Percentiles rank a stretch among this genome's conserved stretches.
Evolutionary conservation across 768 basidiomycete genomes (phyloP).

Genomic region (Suillus paluster): DNA sequence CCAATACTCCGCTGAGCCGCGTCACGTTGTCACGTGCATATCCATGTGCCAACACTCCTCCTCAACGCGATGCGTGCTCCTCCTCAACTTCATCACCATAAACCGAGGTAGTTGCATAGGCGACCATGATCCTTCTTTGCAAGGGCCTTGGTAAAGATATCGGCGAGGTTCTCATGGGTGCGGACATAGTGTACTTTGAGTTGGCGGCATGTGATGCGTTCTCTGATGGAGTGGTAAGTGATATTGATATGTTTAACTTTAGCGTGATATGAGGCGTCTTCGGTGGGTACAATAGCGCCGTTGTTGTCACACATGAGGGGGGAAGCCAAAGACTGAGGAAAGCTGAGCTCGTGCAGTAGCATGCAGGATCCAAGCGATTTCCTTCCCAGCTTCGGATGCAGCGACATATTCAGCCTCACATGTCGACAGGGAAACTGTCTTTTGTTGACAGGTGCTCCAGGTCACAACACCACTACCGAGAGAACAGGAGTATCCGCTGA

Average conservation of each 20-base stretch:
- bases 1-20: no score
- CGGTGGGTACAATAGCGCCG: conserved; percentile 37
- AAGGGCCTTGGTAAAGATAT: conserved; percentile 47
- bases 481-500: conserved; percentile 25
- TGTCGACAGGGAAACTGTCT: conserved; percentile 41
- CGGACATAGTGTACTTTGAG: conserved; percentile 34
- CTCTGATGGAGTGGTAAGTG: conserved; percentile 41
- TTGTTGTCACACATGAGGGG: no score
- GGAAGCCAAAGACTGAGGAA: conserved; percentile 22
- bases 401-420: conserved; percentile 51
- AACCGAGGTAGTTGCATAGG: no score
- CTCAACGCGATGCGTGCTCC: no score
- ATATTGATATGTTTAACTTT: conserved; percentile 50
- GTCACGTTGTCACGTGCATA: no score
- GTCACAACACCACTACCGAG: conserved; percentile 29
- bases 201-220: conserved; percentile 33
- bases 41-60: not conserved
- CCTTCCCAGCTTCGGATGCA: conserved; percentile 35
- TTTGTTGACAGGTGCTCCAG: conserved; percentile 43
- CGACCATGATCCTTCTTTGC: no score
- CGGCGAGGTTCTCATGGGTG: conserved; percentile 40
- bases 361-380: conserved; percentile 41
- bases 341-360: conserved; percentile 20
- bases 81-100: no score
- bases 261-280: conserved; percentile 40